Conservation (phyloP, 192 early-diverging fungal genomes). For the Rhizophlyctis rosea region DNA sequence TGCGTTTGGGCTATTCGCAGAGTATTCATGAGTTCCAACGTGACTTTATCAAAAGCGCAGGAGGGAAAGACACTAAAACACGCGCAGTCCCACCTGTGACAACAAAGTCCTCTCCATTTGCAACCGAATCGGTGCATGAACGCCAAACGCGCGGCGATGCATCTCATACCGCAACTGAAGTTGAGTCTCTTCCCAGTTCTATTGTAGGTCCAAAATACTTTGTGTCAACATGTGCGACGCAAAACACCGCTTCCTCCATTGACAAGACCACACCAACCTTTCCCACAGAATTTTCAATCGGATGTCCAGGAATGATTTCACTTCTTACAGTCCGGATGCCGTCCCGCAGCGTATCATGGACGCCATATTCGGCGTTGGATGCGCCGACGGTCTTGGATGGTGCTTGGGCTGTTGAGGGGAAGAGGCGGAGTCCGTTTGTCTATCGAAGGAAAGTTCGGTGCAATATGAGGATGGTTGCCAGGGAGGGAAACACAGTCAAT, state of each 20-base stretch:
- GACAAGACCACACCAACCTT: constrained; percentile 42
- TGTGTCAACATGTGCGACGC: not conserved
- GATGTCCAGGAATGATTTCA: constrained; percentile 67
- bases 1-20: constrained; percentile 45
- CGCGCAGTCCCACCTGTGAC: constrained; percentile 35
- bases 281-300: constrained; percentile 71
- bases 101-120: constrained; percentile 86
- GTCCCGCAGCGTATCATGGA: constrained; percentile 80
- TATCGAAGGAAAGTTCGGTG: too few species aligned
- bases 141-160: constrained; percentile 76
- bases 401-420: constrained; percentile 21
- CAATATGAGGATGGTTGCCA: too few species aligned
- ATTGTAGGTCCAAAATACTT: not conserved
- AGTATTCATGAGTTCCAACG: not conserved
- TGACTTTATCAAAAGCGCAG: not conserved
- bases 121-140: constrained; percentile 88
- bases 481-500: too few species aligned
- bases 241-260: not conserved
- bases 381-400: constrained; percentile 28
- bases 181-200: constrained; percentile 86
- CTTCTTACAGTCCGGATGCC: constrained; percentile 62
- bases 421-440: too few species aligned
- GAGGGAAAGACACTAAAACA: constrained; percentile 35
- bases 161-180: constrained; percentile 74
- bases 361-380: constrained; percentile 62